Percentiles rank a stretch among this genome's conserved stretches.
Conservation (phyloP, 1,284 basidiomycete genomes). For the Ceratobasidium sp. region DNA sequence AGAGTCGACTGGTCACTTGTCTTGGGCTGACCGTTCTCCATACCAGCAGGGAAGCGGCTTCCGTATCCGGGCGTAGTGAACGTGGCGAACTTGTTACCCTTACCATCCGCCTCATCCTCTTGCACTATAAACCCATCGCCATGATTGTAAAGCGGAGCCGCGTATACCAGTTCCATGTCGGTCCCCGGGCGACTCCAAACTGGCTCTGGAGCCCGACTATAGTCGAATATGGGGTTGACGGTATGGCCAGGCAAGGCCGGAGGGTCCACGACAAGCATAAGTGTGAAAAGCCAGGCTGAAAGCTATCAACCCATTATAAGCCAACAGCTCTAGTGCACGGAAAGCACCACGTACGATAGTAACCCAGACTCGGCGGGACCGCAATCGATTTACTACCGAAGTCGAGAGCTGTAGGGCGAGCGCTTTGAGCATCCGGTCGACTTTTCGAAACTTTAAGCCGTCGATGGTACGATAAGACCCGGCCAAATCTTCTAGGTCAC, state of each 20-base stretch:
- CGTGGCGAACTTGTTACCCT: background rate
- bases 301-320: background rate
- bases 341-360: background rate
- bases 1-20: background rate
- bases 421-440: background rate
- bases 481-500: background rate
- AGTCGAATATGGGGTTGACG: background rate
- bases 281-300: background rate
- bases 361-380: background rate
- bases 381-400: background rate
- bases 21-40: background rate
- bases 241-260: background rate
- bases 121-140: background rate
- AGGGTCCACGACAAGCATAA: conserved; percentile 8
- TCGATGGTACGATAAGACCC: background rate
- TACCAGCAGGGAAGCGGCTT: background rate
- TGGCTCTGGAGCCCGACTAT: background rate
- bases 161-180: background rate
- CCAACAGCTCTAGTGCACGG: background rate
- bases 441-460: background rate
- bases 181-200: background rate
- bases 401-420: background rate
- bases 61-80: no score
- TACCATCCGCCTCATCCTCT: background rate
- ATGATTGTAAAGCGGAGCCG: background rate